phyloP scores from a whole-genome alignment of 495 filamentous ascomycete species.

The Trichoderma gamsii region DNA sequence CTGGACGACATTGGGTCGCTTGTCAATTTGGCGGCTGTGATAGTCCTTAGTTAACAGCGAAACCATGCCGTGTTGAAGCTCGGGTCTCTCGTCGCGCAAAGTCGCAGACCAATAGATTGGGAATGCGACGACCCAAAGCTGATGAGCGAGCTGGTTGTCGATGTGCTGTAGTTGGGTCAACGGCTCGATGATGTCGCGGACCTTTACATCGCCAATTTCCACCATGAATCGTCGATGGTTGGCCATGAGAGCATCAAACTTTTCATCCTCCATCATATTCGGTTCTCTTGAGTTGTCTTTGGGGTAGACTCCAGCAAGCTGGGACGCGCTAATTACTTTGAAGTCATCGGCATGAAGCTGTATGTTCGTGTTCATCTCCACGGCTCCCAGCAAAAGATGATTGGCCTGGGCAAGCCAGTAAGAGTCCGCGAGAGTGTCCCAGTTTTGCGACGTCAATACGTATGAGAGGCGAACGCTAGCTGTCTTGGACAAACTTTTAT shows the following conservation, averaged over 20 bases:
- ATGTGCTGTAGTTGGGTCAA: constrained; percentile 92
- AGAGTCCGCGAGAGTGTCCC: constrained; percentile 88
- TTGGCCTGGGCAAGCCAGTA: constrained; percentile 96
- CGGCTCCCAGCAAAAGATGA: constrained; percentile 80
- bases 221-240: constrained; percentile 73
- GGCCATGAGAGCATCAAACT: constrained; percentile 71
- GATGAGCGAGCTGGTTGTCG: constrained; percentile 68
- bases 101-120: constrained; percentile 88
- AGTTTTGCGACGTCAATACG: constrained; percentile 88
- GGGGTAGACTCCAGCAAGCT: constrained; percentile 60
- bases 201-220: constrained; percentile 76
- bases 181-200: constrained; percentile 82
- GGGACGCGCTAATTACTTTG: constrained; percentile 61
- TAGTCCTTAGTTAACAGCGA: constrained; percentile 87
- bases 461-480: constrained; percentile 82
- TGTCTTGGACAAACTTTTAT: constrained; percentile 79
- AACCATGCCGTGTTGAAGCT: constrained; percentile 84
- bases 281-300: constrained; percentile 72
- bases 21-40: constrained; percentile 87
- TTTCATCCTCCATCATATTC: constrained; percentile 69
- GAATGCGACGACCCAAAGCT: constrained; percentile 87
- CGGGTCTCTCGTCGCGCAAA: constrained; percentile 78
- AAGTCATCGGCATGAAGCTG: constrained; percentile 81
- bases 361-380: constrained; percentile 73
- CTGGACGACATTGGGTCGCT: constrained; percentile 88